A percentile compares a stretch with the other conserved stretches of the same genome.
These are phyloP conservation scores for Aegilops tauschii DNA, from an alignment of 176 grass and related monocot genomes.

Conservation along the genomic window DNA sequence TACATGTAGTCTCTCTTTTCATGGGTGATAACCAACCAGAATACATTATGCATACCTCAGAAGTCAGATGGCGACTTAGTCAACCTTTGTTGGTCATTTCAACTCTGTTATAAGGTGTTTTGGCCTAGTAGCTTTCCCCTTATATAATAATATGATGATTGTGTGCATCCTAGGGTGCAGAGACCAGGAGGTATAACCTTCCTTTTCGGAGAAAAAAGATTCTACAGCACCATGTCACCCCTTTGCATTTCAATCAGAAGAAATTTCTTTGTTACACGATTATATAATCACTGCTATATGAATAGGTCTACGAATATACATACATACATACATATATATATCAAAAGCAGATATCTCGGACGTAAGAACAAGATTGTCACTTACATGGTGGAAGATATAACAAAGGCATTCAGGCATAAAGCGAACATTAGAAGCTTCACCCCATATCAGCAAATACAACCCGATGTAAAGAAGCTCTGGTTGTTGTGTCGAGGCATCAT, in stretches of 20 bases:
- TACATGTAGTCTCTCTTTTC: not conserved
- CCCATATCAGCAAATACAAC: constrained; percentile 94
- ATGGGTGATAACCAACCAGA: not conserved
- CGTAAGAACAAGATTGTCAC: constrained; percentile 19
- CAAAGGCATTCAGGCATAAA: constrained; percentile 99
- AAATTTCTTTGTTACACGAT: not conserved
- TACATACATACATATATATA: no score
- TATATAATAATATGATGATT: not conserved
- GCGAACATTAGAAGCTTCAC: constrained; percentile 94
- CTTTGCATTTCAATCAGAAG: not conserved
- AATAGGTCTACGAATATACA: not conserved
- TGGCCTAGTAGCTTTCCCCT: no score
- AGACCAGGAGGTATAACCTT: no score
- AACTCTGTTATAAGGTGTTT: no score
- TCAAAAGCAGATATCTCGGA: not conserved
- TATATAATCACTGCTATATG: not conserved
- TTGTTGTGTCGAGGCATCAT: constrained; percentile 47
- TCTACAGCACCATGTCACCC: not conserved
- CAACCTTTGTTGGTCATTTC: not conserved
- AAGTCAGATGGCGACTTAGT: not conserved
- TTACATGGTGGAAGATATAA: constrained; percentile 97
- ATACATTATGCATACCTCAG: not conserved
- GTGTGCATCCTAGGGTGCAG: no score
- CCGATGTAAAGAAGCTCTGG: constrained; percentile 84
- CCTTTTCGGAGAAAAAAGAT: not conserved